Conservation (phyloP, 768 basidiomycete genomes). For the Boletus eberwhitei region DNA sequence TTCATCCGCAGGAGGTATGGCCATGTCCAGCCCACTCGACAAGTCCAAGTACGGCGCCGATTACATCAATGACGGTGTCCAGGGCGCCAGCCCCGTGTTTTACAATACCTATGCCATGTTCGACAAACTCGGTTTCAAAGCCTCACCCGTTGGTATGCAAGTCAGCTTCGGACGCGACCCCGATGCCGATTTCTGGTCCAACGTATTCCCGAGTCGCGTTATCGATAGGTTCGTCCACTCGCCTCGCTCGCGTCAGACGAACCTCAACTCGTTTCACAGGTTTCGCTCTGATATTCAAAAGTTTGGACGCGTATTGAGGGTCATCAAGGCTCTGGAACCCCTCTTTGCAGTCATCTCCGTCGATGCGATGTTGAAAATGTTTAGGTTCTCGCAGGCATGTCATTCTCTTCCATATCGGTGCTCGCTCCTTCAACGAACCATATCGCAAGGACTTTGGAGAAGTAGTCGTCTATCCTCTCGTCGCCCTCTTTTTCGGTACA, state of each 20-base stretch:
- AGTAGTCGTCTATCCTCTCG: background rate
- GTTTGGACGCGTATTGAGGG: background rate
- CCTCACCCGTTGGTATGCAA: background rate
- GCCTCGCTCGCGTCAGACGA: background rate
- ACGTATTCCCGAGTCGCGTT: background rate
- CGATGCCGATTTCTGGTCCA: background rate
- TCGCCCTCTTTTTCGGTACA: constrained; percentile 6
- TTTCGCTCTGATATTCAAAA: constrained; percentile 7
- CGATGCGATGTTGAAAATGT: constrained; percentile 1
- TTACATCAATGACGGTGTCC: background rate
- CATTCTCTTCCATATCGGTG: background rate
- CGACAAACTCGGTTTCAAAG: background rate
- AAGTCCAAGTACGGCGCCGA: background rate
- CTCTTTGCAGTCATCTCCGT: constrained; percentile 1
- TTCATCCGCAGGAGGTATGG: background rate
- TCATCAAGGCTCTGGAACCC: constrained; percentile 1
- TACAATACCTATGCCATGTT: background rate
- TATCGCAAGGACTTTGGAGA: constrained; percentile 1
- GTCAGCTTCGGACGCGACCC: background rate
- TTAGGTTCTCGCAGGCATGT: background rate
- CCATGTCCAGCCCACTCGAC: background rate
- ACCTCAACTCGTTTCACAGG: background rate
- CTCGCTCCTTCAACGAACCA: background rate
- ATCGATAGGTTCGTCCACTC: background rate
- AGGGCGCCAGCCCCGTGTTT: background rate